Conservation (phyloP, 2,329 filamentous ascomycete genomes). For the Davidsoniella eucalypti region DNA sequence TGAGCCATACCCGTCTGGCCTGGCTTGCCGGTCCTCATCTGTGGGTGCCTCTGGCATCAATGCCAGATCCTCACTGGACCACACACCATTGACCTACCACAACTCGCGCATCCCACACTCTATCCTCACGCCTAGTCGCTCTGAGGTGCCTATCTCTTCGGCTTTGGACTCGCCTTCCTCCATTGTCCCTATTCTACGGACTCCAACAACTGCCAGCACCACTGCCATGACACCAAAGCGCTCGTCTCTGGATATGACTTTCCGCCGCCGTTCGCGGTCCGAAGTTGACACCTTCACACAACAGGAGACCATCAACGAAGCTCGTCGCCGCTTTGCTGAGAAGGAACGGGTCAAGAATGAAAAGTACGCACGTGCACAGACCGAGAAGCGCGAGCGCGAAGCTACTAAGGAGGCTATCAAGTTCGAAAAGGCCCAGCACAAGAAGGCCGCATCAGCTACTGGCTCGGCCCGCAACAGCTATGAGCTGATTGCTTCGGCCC, state of each 20-base stretch:
- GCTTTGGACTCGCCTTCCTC: slow-evolving; percentile 16
- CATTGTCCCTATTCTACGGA: slow-evolving; percentile 19
- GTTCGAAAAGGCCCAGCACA: slow-evolving; percentile 29
- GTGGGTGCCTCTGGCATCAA: neutral
- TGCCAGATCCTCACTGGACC: slow-evolving; percentile 7
- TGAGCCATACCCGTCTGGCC: slow-evolving; percentile 17
- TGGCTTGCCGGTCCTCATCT: slow-evolving; percentile 7
- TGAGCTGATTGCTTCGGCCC: slow-evolving; percentile 1
- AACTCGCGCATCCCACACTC: slow-evolving; percentile 24
- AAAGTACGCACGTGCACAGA: slow-evolving; percentile 43
- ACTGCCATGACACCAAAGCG: slow-evolving; percentile 37
- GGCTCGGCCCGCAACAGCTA: slow-evolving; percentile 13
- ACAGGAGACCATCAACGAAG: slow-evolving; percentile 41
- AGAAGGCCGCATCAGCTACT: slow-evolving; percentile 24
- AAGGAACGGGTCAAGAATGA: slow-evolving; percentile 45
- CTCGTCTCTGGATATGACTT: slow-evolving; percentile 39
- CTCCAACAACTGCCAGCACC: slow-evolving; percentile 19
- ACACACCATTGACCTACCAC: slow-evolving; percentile 16
- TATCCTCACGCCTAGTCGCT: slow-evolving; percentile 26
- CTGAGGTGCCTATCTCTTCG: slow-evolving; percentile 26
- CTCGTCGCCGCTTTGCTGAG: slow-evolving; percentile 45
- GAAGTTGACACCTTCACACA: slow-evolving; percentile 39
- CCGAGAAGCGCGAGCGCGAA: slow-evolving; percentile 40
- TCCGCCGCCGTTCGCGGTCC: slow-evolving; percentile 43
- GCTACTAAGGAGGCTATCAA: slow-evolving; percentile 38